Conservation (phyloP, 2,329 filamentous ascomycete species). For the Ophiostoma sp. region DNA sequence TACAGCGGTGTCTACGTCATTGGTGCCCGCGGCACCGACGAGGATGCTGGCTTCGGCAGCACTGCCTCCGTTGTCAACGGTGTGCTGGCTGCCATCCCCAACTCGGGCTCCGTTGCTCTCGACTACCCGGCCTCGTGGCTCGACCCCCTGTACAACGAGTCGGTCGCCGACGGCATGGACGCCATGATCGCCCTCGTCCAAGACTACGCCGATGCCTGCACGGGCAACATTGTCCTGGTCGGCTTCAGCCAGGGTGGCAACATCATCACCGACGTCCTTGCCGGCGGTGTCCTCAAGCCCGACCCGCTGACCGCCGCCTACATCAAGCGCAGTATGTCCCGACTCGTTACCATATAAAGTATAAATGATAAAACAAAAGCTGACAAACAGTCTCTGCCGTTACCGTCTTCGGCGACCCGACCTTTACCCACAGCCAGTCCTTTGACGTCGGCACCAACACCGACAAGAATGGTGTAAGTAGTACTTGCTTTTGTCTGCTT, state of each 20-base stretch:
- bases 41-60: conserved; percentile 18
- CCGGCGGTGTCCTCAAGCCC: conserved; percentile 21
- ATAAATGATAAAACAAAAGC: neutral
- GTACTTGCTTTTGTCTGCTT: neutral
- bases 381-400: conserved; percentile 19
- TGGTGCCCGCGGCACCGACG: conserved; percentile 14
- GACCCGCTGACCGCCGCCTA: conserved; percentile 18
- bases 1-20: conserved; percentile 22
- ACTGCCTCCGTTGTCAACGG: conserved; percentile 6
- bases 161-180: conserved; percentile 20
- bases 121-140: conserved; percentile 19
- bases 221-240: conserved; percentile 20
- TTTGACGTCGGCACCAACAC: conserved; percentile 22
- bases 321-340: conserved; percentile 14
- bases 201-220: conserved; percentile 18
- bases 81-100: conserved; percentile 17
- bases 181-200: conserved; percentile 14
- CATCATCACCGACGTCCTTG: conserved; percentile 20
- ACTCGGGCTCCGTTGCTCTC: conserved; percentile 18
- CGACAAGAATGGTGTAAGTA: conserved; percentile 18
- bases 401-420: conserved; percentile 22
- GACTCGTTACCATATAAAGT: neutral
- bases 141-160: conserved; percentile 19
- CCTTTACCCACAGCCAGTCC: conserved; percentile 17
- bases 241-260: conserved; percentile 22